A percentile compares a stretch with the other conserved stretches of the same genome.
These are phyloP conservation scores for Monarda citriodora DNA, from an alignment of 305 asterid genomes.

Conservation along the genomic window DNA sequence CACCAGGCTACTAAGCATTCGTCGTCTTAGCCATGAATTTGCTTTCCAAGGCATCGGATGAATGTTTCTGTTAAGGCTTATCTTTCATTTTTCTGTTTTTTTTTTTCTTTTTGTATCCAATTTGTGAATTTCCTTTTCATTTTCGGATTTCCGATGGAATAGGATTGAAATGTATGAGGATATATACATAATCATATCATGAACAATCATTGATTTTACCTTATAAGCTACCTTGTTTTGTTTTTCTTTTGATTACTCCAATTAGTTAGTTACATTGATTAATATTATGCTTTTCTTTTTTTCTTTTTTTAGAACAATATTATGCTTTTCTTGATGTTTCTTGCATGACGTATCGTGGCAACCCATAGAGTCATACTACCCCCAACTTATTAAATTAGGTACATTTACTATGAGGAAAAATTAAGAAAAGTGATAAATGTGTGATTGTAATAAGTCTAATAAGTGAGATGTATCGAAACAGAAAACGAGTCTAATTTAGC, in stretches of 20 bases:
- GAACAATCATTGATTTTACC: background rate
- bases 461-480: too few relatives aligned
- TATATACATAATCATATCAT: background rate
- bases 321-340: background rate
- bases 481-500: too few relatives aligned
- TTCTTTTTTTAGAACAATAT: too few relatives aligned
- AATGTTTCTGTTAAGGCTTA: background rate
- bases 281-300: too few relatives aligned
- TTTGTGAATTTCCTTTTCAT: constrained; percentile 3
- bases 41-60: background rate
- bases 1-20: constrained; percentile 11
- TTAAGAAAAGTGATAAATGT: too few relatives aligned
- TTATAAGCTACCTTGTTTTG: background rate
- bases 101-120: background rate
- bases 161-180: constrained; percentile 20
- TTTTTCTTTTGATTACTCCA: background rate
- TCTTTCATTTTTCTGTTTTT: background rate
- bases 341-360: too few relatives aligned
- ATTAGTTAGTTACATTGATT: too few relatives aligned
- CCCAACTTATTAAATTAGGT: too few relatives aligned
- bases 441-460: too few relatives aligned
- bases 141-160: constrained; percentile 5
- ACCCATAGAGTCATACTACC: too few relatives aligned
- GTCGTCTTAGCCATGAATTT: too few relatives aligned
- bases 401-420: too few relatives aligned